Evolutionary conservation across 352 stramenopile genomes (phyloP).

Genomic region (Hyaloperonospora arabidopsidis): DNA sequence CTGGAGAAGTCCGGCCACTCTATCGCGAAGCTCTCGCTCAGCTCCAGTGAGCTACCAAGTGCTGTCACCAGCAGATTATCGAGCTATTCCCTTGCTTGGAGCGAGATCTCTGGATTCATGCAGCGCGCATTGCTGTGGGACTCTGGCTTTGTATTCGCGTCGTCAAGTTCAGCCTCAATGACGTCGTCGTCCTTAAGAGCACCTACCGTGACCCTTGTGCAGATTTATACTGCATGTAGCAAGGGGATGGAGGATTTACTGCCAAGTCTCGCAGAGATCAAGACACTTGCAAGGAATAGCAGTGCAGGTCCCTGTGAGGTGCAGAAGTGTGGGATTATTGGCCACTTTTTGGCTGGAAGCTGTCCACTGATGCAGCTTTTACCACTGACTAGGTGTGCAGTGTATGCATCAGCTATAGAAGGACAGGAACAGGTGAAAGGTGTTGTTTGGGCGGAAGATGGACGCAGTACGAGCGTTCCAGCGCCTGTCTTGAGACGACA

Average conservation of each 20-base stretch:
- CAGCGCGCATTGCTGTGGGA: slow-evolving; percentile 72
- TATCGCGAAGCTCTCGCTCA: slow-evolving; percentile 29
- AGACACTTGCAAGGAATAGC: slow-evolving; percentile 17
- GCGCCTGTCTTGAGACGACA: slow-evolving; percentile 48
- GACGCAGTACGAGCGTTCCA: slow-evolving; percentile 37
- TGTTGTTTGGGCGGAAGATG: slow-evolving; percentile 61
- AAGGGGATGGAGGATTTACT: slow-evolving; percentile 56
- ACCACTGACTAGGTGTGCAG: slow-evolving; percentile 36
- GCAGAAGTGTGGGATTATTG: slow-evolving; percentile 45
- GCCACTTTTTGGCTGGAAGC: slow-evolving; percentile 33
- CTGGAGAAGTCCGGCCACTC: slow-evolving; percentile 23
- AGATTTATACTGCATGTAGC: slow-evolving; percentile 52
- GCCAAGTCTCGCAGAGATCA: slow-evolving; percentile 34
- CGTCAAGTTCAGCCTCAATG: background rate
- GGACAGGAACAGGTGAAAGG: slow-evolving; percentile 23
- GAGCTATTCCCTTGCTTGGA: slow-evolving; percentile 30
- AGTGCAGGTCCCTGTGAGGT: slow-evolving; percentile 32
- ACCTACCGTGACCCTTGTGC: slow-evolving; percentile 29
- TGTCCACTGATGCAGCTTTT: slow-evolving; percentile 33
- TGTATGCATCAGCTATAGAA: slow-evolving; percentile 30
- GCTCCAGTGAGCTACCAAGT: slow-evolving; percentile 27
- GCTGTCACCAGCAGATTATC: slow-evolving; percentile 25
- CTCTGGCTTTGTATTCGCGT: slow-evolving; percentile 49
- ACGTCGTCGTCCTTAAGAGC: slow-evolving; percentile 11
- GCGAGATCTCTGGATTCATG: slow-evolving; percentile 42